Evolutionary conservation across 257 asterid species (phyloP).

Genomic region (Anisodus tanguticus): DNA sequence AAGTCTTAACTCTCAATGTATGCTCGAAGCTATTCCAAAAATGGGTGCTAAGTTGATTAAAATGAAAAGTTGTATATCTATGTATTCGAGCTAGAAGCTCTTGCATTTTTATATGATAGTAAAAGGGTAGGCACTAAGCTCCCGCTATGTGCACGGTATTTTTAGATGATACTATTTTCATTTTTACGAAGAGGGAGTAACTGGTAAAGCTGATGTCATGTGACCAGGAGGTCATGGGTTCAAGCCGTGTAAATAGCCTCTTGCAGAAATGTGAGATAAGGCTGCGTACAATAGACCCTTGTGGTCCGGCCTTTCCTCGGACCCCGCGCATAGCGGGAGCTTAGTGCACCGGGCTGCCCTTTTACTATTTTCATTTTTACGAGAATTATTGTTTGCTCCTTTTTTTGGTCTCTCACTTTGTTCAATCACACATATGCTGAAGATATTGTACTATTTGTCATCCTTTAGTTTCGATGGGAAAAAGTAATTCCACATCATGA

Average conservation of each 20-base stretch:
- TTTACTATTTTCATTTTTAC: neutral
- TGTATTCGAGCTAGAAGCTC: neutral
- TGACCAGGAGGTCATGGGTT: no score
- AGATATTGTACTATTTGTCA: neutral
- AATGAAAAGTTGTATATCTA: neutral
- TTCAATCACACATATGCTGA: neutral
- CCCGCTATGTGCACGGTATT: no score
- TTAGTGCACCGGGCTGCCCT: no score
- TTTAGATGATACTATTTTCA: no score
- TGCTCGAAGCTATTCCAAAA: neutral
- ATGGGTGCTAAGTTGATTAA: neutral
- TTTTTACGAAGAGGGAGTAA: no score
- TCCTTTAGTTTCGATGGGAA: neutral
- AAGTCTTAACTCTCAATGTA: neutral
- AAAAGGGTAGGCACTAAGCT: no score
- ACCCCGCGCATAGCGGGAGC: no score
- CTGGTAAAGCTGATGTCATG: no score
- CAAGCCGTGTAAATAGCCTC: no score
- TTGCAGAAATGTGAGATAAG: no score
- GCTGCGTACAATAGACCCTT: no score
- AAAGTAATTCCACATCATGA: neutral
- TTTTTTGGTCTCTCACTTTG: neutral
- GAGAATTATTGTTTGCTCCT: neutral
- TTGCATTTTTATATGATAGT: conserved; percentile 5
- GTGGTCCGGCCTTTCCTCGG: no score